Evolutionary conservation across 1,139 yeast species (phyloP), one percentile per base, ranked within the genome.

Genomic region (Suhomyces bokatorum): DNA sequence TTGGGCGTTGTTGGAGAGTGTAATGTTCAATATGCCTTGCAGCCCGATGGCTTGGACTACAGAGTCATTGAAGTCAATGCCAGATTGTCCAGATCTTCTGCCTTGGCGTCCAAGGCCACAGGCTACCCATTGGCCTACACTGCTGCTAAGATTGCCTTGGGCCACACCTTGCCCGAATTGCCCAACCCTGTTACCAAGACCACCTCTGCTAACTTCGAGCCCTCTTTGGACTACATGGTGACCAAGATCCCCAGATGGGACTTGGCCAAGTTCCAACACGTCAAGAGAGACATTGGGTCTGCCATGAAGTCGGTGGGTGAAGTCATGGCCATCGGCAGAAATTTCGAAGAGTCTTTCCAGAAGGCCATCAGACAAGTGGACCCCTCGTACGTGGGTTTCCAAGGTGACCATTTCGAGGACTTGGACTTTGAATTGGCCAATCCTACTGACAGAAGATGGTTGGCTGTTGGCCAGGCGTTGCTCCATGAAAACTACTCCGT

Each of bases 241-340:
- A 89, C 96, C 58, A 93, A 93, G 78, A 90, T 93, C 60, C 99
- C 99, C 59, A 84, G 97, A 72, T 93, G 99, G 99, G 99, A 93
- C 75, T 77, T 93, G 67, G 73, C 93, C 53, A 93, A 93, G 76
- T 93, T 93, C 77, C 95, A 88, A 67, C 95, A 89, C 63, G 98
- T 91, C 50, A 85, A 88, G 66, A 83, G 96, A 66, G 90, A 86
- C 57, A 86, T 91, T 63, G 96, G 97, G 37, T 88, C 97, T 26
- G 84, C 97, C 40, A 93, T 93, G 99, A 93, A 93, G 71, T 91
- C 98, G 38, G 99, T 93, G 47, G 99, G 99, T 68, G 99, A 93
- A 71, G 99, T 93, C 49, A 93, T 93, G 99, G 95, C 97, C 45
- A 93, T 93, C 64, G 99, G 99, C 61, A 85, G 99, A 73, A 93